Evolutionary conservation across 805 yeast species (phyloP).

Genomic region (Nakazawaea populi): DNA sequence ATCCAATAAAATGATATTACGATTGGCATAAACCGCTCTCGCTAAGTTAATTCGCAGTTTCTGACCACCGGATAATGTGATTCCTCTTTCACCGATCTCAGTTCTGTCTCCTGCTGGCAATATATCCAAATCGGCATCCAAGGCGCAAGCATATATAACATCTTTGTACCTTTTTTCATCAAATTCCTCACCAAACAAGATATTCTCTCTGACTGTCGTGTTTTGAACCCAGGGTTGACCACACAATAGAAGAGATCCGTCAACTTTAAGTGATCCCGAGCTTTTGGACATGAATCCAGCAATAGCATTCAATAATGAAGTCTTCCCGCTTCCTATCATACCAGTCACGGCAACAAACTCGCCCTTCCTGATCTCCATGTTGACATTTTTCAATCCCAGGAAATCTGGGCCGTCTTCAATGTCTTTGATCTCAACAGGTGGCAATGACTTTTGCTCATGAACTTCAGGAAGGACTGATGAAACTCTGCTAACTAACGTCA

Average conservation of each 20-base stretch:
- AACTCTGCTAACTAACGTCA: no score
- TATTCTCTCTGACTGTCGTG: slow-evolving; percentile 43
- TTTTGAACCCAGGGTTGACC: slow-evolving; percentile 53
- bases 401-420: slow-evolving; percentile 14
- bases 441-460: no score
- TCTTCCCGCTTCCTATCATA: slow-evolving; percentile 69
- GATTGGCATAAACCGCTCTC: slow-evolving; percentile 59
- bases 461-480: no score
- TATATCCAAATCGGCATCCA: slow-evolving; percentile 37
- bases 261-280: slow-evolving; percentile 40
- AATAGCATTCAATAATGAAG: slow-evolving; percentile 58
- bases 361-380: slow-evolving; percentile 49
- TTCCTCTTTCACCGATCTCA: slow-evolving; percentile 55
- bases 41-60: slow-evolving; percentile 61
- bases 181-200: slow-evolving; percentile 41
- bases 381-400: slow-evolving; percentile 42
- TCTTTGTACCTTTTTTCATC: slow-evolving; percentile 34
- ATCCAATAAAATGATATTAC: slow-evolving; percentile 55
- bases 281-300: slow-evolving; percentile 55
- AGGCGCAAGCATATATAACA: slow-evolving; percentile 43
- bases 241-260: slow-evolving; percentile 44
- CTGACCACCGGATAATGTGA: slow-evolving; percentile 57
- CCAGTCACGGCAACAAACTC: slow-evolving; percentile 79
- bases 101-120: slow-evolving; percentile 50
- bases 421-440: no score